These are phyloP conservation scores for Lindgomyces ingoldianus DNA, from an alignment of 495 filamentous ascomycete genomes.

Conservation along the genomic window DNA sequence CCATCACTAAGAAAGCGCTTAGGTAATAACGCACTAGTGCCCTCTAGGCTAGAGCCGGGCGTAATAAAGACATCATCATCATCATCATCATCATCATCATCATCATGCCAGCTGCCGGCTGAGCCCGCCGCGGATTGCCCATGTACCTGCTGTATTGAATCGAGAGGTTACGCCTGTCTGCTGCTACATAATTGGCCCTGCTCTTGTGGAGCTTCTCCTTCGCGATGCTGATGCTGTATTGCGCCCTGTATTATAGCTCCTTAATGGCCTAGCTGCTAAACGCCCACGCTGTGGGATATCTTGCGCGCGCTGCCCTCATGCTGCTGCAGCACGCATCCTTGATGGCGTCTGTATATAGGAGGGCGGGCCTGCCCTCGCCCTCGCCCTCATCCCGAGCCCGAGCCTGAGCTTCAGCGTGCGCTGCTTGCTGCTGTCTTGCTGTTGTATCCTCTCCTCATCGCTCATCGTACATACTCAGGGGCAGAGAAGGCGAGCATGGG, in stretches of 20 bases:
- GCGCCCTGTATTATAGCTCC: not conserved
- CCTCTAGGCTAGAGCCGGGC: no score
- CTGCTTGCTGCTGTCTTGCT: not conserved
- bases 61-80: no score
- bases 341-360: not conserved
- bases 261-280: not conserved
- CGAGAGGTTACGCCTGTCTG: not conserved
- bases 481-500: not conserved
- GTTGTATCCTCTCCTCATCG: not conserved
- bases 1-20: no score
- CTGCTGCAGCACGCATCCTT: not conserved
- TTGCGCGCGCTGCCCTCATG: not conserved
- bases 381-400: not conserved
- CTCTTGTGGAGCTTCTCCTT: not conserved
- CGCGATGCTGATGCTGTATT: not conserved
- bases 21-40: no score
- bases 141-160: not conserved
- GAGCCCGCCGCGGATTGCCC: not conserved
- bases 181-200: not conserved
- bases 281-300: not conserved
- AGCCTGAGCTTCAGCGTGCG: not conserved
- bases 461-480: not conserved
- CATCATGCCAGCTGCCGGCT: not conserved
- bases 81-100: no score
- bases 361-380: no score